These are phyloP conservation scores for Ophiostoma sp. DNA, from an alignment of 2,329 filamentous ascomycete genomes.

Conservation along the genomic window DNA sequence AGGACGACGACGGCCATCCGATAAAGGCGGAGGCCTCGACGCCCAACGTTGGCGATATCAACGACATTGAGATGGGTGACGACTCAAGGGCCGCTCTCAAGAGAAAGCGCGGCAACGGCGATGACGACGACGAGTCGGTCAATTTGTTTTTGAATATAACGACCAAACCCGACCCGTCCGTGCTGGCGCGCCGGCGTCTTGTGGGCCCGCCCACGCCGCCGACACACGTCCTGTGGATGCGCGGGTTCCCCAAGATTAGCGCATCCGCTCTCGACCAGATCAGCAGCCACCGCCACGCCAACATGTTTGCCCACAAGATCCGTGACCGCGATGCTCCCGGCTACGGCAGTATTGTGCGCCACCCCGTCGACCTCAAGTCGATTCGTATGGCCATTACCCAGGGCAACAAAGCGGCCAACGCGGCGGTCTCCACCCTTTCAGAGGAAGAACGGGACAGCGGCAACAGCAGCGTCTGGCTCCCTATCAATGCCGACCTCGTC, in stretches of 20 bases:
- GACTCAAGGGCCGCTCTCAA: slow-evolving; percentile 10
- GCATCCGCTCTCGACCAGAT: slow-evolving; percentile 74
- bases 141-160: background rate
- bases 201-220: slow-evolving; percentile 53
- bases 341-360: slow-evolving; percentile 71
- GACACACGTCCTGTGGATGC: slow-evolving; percentile 71
- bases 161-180: slow-evolving; percentile 38
- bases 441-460: slow-evolving; percentile 52
- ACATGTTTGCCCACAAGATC: slow-evolving; percentile 75
- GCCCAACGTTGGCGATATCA: slow-evolving; percentile 37
- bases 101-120: slow-evolving; percentile 1
- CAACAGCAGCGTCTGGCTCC: slow-evolving; percentile 54
- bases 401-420: slow-evolving; percentile 65
- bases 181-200: slow-evolving; percentile 30
- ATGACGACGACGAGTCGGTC: background rate
- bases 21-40: slow-evolving; percentile 58
- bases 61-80: background rate
- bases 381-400: slow-evolving; percentile 75
- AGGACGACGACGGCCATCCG: background rate
- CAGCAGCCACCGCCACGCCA: slow-evolving; percentile 72
- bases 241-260: slow-evolving; percentile 72
- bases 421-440: slow-evolving; percentile 61
- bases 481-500: slow-evolving; percentile 72
- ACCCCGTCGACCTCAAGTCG: slow-evolving; percentile 74
- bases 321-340: slow-evolving; percentile 74